Evolutionary conservation across 108 stramenopile genomes (phyloP).

Genomic region (Epithemia pelagica): DNA sequence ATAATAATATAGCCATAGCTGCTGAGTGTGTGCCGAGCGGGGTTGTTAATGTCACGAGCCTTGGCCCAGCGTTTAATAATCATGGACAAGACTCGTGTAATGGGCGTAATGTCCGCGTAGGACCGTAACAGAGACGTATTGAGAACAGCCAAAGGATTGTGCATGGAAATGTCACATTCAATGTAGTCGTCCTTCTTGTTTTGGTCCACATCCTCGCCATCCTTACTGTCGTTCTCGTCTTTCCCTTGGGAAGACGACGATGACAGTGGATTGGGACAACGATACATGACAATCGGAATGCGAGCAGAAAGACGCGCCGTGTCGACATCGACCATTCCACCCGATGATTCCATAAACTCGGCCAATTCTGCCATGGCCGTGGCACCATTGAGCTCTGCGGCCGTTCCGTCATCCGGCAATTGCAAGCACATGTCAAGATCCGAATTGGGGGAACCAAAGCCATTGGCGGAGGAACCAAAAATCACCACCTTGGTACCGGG

Average conservation of each 20-base stretch:
- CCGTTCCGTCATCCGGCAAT: slow-evolving; percentile 26
- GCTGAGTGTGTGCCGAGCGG: slow-evolving; percentile 89
- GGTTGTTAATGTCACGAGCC: slow-evolving; percentile 89
- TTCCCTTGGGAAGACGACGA: too few relatives aligned
- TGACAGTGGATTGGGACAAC: slow-evolving; percentile 40
- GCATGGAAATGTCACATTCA: slow-evolving; percentile 93
- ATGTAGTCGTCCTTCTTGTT: slow-evolving; percentile 58
- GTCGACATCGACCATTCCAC: slow-evolving; percentile 77
- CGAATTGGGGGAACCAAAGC: slow-evolving; percentile 81
- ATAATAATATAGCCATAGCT: slow-evolving; percentile 96
- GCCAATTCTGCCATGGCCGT: slow-evolving; percentile 73
- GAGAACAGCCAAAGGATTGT: slow-evolving; percentile 92
- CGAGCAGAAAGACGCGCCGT: slow-evolving; percentile 88
- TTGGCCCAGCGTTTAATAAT: slow-evolving; percentile 97
- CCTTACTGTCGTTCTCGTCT: too few relatives aligned
- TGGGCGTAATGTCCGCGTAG: slow-evolving; percentile 74
- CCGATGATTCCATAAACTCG: slow-evolving; percentile 38
- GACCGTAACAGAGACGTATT: slow-evolving; percentile 89
- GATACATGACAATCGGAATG: slow-evolving; percentile 94
- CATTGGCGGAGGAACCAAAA: slow-evolving; percentile 86
- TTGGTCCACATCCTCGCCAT: too few relatives aligned
- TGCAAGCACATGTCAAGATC: slow-evolving; percentile 86
- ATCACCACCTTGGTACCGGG: slow-evolving; percentile 68
- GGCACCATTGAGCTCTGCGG: slow-evolving; percentile 35
- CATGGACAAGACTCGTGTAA: slow-evolving; percentile 81